phyloP scores from a whole-genome alignment of 108 stramenopile genomes.

The Cyclotella cryptica region DNA sequence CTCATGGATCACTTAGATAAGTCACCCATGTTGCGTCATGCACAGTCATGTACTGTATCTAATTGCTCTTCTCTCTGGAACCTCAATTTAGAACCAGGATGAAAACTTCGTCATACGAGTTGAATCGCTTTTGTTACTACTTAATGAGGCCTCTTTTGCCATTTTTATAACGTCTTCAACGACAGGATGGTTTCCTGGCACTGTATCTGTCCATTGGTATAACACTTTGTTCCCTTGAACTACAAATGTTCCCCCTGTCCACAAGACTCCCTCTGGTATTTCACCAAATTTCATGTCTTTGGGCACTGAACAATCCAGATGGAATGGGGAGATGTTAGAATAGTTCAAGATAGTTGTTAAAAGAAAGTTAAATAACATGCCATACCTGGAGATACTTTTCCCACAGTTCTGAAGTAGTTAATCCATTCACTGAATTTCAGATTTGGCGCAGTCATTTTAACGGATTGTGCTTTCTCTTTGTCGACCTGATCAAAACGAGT shows the following conservation, averaged over 20 bases:
- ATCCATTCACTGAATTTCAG: conserved; percentile 53
- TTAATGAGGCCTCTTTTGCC: conserved; percentile 52
- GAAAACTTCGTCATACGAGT: not conserved
- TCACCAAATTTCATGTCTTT: conserved; percentile 76
- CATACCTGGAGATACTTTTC: conserved; percentile 63
- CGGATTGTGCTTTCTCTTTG: conserved; percentile 56
- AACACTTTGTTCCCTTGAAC: conserved; percentile 70
- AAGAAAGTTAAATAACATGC: too few relatives aligned
- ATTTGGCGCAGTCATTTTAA: conserved; percentile 69
- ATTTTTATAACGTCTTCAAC: conserved; percentile 61
- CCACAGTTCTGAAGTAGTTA: conserved; percentile 64
- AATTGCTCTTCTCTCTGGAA: not conserved
- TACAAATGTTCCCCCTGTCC: conserved; percentile 89
- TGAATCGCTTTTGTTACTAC: conserved; percentile 2
- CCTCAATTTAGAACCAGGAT: not conserved
- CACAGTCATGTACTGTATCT: not conserved
- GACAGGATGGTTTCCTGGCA: conserved; percentile 87
- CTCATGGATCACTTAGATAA: conserved; percentile 4
- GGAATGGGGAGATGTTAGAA: not conserved
- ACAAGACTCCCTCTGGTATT: conserved; percentile 82
- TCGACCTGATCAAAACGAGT: conserved; percentile 55
- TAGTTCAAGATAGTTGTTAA: not conserved
- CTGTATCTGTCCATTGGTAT: conserved; percentile 80
- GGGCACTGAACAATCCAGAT: not conserved
- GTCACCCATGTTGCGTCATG: conserved; percentile 31